Base-by-base conservation (phyloP, 2,329 filamentous ascomycete species). In the Zelopaecilomyces penicillatus region DNA sequence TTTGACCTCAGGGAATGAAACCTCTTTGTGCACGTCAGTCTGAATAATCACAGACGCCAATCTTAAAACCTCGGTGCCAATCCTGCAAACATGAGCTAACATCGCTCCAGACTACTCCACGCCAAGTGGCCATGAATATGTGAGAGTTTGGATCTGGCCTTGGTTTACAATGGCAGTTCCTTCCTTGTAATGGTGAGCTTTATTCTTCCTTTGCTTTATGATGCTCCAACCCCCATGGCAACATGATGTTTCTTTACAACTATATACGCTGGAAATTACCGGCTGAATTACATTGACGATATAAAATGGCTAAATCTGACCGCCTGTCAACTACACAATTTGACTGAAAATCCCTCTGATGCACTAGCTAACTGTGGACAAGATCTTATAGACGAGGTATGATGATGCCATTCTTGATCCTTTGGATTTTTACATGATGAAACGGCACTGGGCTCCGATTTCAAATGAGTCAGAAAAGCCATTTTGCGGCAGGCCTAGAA, bases 401-500 rank as follows among this genome's bases (percentile, higher is more conserved):
- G 61, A 51, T 37, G 34, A 29, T 41, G 32, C 39, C 45, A 19
- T 42, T 48, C 42, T 52, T 52, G 51, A 35, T 44, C 39, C 44
- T 41, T 42, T 45, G 9, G 29, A 30, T 34, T 34, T 39, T 69
- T 63, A 59, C 56, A 80, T 87, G 86, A 91, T 89, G 86, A 88
- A 85, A 75, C 70, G 87, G 89, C 89, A 95, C 89, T 95, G 89
- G 89, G 89, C 89, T 91, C 89, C 84, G 88, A 94, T 73, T 58
- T 66, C 48, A 65, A 44, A 80, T 81, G 88, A 88, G 89, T 74
- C 63, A 53, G 86, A 89, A 81, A 79, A 85, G 80, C 87, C 88
- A 87, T 70, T 78, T 86, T 87, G 87, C 69, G 88, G 87, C 88
- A 95, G 88, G 89, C 89, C 87, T 95, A 94, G 88, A 94, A 95